These are phyloP conservation scores for Nicotiana rustica DNA, from an alignment of 305 asterid genomes.

Conservation along the genomic window DNA sequence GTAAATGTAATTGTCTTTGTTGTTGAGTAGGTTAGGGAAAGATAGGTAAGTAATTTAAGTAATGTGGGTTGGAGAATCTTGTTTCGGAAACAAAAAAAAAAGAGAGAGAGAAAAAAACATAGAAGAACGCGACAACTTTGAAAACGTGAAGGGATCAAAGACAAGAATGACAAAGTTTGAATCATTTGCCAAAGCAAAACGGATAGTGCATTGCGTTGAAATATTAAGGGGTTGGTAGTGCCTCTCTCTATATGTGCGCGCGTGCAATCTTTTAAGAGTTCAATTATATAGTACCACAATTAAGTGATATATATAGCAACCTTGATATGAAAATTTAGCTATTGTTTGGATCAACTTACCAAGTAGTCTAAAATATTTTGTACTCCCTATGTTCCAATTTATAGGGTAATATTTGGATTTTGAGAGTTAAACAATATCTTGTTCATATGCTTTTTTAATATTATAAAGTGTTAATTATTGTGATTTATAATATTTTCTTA, in stretches of 20 bases:
- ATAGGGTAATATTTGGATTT: no score
- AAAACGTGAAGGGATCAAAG: constrained; percentile 25
- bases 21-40: constrained; percentile 31
- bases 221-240: constrained; percentile 19
- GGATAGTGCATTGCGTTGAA: constrained; percentile 12
- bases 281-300: neutral
- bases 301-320: no score
- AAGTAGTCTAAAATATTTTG: no score
- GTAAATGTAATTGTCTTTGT: constrained; percentile 12
- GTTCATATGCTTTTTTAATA: no score
- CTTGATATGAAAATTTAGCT: no score
- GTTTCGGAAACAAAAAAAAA: neutral
- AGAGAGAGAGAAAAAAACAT: no score
- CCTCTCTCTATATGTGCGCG: neutral
- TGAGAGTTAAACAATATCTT: no score
- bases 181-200: constrained; percentile 17
- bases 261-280: neutral
- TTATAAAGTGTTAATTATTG: no score
- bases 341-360: no score
- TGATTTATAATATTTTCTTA: no score
- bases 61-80: neutral
- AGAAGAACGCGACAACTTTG: neutral
- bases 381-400: no score
- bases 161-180: neutral
- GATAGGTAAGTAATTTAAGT: neutral